These are phyloP conservation scores for Termitomyces sp. DNA, from an alignment of 768 basidiomycete genomes.

Conservation along the genomic window DNA sequence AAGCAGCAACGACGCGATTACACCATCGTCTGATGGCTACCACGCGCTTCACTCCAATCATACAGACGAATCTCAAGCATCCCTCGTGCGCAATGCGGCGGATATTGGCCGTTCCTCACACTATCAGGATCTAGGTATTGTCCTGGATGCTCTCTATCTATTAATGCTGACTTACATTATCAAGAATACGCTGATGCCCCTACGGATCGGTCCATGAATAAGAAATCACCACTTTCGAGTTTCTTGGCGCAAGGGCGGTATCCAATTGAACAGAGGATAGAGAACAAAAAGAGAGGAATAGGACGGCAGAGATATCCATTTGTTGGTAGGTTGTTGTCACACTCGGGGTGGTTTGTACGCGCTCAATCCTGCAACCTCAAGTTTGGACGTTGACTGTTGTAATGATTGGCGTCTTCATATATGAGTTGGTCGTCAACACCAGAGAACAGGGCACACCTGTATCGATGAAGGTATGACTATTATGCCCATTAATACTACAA, in stretches of 20 bases:
- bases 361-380: conserved; percentile 19
- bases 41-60: conserved; percentile 5
- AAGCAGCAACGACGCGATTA: conserved; percentile 1
- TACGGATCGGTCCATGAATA: conserved; percentile 27
- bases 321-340: conserved; percentile 42
- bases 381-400: conserved; percentile 58
- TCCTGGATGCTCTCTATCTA: background rate
- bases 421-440: conserved; percentile 74
- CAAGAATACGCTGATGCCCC: conserved; percentile 61
- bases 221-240: conserved; percentile 31
- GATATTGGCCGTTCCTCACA: conserved; percentile 29
- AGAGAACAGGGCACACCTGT: conserved; percentile 76
- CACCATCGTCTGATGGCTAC: background rate
- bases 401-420: conserved; percentile 77
- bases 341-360: background rate
- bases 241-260: conserved; percentile 46
- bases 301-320: conserved; percentile 78
- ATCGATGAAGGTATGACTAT: conserved; percentile 64
- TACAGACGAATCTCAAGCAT: conserved; percentile 24
- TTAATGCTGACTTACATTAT: background rate
- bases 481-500: background rate
- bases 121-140: conserved; percentile 53
- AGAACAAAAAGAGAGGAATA: conserved; percentile 81
- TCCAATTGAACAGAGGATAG: conserved; percentile 75
- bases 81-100: conserved; percentile 43